These are phyloP conservation scores for Trichoderma reesei DNA, from an alignment of 495 filamentous ascomycete species.

Conservation along the genomic window DNA sequence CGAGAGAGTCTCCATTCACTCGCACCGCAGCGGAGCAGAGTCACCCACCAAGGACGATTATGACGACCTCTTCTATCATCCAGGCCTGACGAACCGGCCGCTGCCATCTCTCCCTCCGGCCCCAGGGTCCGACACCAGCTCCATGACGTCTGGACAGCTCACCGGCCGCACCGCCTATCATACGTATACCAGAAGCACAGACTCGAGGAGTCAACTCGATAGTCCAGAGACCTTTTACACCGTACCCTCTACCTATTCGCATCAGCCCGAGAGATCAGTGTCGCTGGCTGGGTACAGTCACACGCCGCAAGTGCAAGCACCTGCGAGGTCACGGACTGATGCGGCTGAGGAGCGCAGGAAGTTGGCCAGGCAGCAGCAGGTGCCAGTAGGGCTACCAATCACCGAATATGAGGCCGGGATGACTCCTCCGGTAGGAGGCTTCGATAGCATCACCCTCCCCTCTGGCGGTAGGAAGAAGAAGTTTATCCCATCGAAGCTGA, in stretches of 20 bases:
- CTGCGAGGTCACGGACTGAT: constrained; percentile 89
- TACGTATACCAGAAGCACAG: constrained; percentile 29
- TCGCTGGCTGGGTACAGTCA: constrained; percentile 74
- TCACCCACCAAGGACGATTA: constrained; percentile 53
- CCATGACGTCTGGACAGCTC: constrained; percentile 28
- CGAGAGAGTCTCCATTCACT: constrained; percentile 50
- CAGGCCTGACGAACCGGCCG: constrained; percentile 60
- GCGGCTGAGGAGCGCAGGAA: constrained; percentile 55
- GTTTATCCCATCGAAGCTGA: constrained; percentile 82
- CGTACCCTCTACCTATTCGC: constrained; percentile 16
- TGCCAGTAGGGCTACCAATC: constrained; percentile 34
- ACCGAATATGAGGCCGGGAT: constrained; percentile 42
- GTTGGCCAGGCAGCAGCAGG: constrained; percentile 44
- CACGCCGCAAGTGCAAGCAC: constrained; percentile 68
- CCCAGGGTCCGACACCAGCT: constrained; percentile 28
- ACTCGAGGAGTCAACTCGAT: constrained; percentile 26
- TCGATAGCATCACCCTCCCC: constrained; percentile 64
- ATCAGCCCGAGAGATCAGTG: constrained; percentile 71
- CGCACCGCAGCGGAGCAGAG: constrained; percentile 45
- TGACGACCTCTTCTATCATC: constrained; percentile 90
- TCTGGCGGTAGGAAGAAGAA: constrained; percentile 56
- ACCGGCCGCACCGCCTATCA: constrained; percentile 28
- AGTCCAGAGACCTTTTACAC: constrained; percentile 26
- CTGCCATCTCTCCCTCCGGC: constrained; percentile 66
- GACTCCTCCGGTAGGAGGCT: constrained; percentile 43